Conservation (phyloP, 352 stramenopile species). For the Globisporangium camurandrum region DNA sequence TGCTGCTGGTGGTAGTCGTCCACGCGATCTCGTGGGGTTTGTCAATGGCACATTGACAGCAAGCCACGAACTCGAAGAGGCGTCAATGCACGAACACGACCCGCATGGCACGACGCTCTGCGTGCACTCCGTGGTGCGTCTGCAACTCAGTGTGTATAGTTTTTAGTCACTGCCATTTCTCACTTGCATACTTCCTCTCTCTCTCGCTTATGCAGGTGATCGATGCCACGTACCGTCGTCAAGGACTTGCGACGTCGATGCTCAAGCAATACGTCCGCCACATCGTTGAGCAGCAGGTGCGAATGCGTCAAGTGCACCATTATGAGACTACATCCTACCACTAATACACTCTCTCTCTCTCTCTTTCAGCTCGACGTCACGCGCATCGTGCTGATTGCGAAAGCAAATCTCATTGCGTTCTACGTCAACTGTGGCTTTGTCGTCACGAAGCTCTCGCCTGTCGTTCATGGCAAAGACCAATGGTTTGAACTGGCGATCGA, state of each 20-base stretch:
- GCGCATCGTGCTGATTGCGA: slow-evolving; percentile 76
- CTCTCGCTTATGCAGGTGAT: slow-evolving; percentile 14
- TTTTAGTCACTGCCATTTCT: too few relatives aligned
- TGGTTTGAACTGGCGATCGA: slow-evolving; percentile 82
- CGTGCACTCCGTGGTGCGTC: slow-evolving; percentile 80
- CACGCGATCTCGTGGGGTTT: slow-evolving; percentile 72
- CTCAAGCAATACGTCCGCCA: slow-evolving; percentile 72
- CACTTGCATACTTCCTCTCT: too few relatives aligned
- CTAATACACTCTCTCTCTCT: slow-evolving; percentile 5
- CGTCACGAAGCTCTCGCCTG: slow-evolving; percentile 48
- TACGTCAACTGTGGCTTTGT: slow-evolving; percentile 82
- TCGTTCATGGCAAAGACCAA: slow-evolving; percentile 75
- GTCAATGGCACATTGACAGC: slow-evolving; percentile 78
- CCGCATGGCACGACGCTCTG: slow-evolving; percentile 63
- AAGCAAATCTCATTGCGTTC: slow-evolving; percentile 77
- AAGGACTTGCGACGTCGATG: slow-evolving; percentile 71
- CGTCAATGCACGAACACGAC: slow-evolving; percentile 77
- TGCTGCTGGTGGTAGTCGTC: slow-evolving; percentile 8
- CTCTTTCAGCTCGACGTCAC: slow-evolving; percentile 24
- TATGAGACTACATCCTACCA: not conserved
- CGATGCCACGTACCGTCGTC: slow-evolving; percentile 49
- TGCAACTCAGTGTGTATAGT: too few relatives aligned
- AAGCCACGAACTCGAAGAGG: slow-evolving; percentile 45
- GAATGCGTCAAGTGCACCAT: too few relatives aligned
- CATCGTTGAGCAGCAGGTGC: slow-evolving; percentile 25